Evolutionary conservation across 495 filamentous ascomycete genomes (phyloP).

Genomic region (Xylaria scruposa): DNA sequence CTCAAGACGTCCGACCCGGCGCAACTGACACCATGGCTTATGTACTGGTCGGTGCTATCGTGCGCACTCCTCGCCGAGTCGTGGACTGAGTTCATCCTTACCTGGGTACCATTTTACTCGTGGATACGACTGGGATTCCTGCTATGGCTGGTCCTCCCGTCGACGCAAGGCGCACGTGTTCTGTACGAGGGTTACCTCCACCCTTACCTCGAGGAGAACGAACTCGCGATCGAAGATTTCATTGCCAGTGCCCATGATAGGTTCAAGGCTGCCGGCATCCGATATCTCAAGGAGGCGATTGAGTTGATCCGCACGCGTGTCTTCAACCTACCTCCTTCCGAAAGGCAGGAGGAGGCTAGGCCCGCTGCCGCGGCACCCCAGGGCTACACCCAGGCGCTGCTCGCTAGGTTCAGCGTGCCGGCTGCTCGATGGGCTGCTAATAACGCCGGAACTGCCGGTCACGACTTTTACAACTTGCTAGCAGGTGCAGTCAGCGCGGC

Average conservation of each 20-base stretch:
- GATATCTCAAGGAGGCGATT: constrained; percentile 80
- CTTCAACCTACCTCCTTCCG: constrained; percentile 67
- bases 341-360: constrained; percentile 46
- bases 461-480: constrained; percentile 78
- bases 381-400: constrained; percentile 78
- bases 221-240: constrained; percentile 86
- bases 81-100: constrained; percentile 83
- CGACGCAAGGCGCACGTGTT: constrained; percentile 86
- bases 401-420: constrained; percentile 86
- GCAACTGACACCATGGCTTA: constrained; percentile 96
- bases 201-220: constrained; percentile 87
- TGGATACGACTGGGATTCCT: constrained; percentile 88
- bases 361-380: constrained; percentile 49
- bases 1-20: constrained; percentile 90
- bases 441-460: constrained; percentile 50
- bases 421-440: constrained; percentile 53
- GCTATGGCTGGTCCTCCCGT: constrained; percentile 95
- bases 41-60: constrained; percentile 97
- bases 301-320: constrained; percentile 76
- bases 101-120: constrained; percentile 94
- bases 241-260: constrained; percentile 84
- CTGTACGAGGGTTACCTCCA: constrained; percentile 86
- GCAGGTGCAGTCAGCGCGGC: constrained; percentile 66
- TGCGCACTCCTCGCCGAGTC: constrained; percentile 83
- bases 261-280: constrained; percentile 76